Percentiles rank a stretch among this genome's conserved stretches.
Conservation (phyloP, 257 asterid genomes). For the Misopates orontium region DNA sequence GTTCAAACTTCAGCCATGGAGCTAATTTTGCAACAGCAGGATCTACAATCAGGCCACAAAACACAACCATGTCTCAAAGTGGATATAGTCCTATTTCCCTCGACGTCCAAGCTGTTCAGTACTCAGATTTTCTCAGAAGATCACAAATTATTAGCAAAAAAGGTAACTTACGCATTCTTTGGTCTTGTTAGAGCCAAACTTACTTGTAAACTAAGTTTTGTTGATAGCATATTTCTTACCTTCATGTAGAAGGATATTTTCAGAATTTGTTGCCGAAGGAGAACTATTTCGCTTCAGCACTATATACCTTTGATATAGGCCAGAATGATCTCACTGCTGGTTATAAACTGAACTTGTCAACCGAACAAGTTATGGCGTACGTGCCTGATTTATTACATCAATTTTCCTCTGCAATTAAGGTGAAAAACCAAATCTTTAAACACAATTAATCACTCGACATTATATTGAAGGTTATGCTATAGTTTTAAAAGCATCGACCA, state of each 20-base stretch:
- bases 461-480: neutral
- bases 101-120: constrained; percentile 58
- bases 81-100: constrained; percentile 83
- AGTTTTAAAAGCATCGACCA: neutral
- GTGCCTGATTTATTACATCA: constrained; percentile 65
- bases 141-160: constrained; percentile 48
- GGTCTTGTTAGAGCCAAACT: neutral
- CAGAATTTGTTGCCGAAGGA: constrained; percentile 46
- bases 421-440: constrained; percentile 16
- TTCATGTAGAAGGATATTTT: constrained; percentile 37
- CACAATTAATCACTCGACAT: neutral
- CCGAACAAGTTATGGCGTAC: constrained; percentile 65
- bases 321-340: constrained; percentile 88
- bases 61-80: constrained; percentile 69
- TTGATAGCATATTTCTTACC: neutral
- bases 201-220: neutral
- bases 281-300: constrained; percentile 45
- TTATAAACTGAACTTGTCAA: constrained; percentile 60
- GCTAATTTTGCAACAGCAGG: constrained; percentile 93
- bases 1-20: constrained; percentile 78
- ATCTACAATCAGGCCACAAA: constrained; percentile 78
- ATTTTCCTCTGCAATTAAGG: constrained; percentile 58
- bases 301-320: constrained; percentile 79
- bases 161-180: constrained; percentile 34
- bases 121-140: constrained; percentile 53